These are phyloP conservation scores for Diaporthe velutina DNA, from an alignment of 2,329 filamentous ascomycete species.

Conservation along the genomic window DNA sequence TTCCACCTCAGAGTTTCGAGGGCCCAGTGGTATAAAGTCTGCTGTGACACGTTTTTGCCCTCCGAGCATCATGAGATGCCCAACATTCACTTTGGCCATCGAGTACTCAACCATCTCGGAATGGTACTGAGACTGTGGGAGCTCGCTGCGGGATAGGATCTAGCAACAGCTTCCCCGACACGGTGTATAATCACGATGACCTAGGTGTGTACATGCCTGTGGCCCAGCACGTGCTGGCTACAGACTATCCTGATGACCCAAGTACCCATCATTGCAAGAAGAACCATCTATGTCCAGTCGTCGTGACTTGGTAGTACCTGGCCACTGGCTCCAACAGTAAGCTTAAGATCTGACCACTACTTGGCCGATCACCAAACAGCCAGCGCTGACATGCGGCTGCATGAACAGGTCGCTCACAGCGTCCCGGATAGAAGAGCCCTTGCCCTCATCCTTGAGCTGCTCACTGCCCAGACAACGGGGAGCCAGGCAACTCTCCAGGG, in stretches of 20 bases:
- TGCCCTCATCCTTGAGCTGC: not conserved
- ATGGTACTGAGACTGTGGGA: not conserved
- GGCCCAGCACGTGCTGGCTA: no score
- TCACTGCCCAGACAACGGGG: not conserved
- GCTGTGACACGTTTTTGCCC: not conserved
- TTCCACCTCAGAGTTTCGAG: no score
- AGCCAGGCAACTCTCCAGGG: slow-evolving; percentile 10
- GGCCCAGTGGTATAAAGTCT: not conserved
- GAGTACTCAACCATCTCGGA: not conserved
- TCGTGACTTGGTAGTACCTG: not conserved
- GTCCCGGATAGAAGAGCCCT: not conserved
- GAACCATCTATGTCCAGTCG: not conserved
- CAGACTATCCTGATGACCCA: no score
- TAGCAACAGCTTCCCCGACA: not conserved
- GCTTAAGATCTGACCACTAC: not conserved
- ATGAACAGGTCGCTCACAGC: slow-evolving; percentile 14
- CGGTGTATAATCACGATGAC: not conserved
- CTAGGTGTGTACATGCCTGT: not conserved
- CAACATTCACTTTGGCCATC: not conserved
- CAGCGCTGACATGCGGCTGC: slow-evolving; percentile 9
- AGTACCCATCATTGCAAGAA: not conserved
- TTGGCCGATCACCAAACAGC: not conserved
- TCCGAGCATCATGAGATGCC: not conserved
- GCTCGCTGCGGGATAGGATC: not conserved
- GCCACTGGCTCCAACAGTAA: not conserved